Base-by-base conservation (phyloP, 345 rosid species). In the Gossypium thurberi region DNA sequence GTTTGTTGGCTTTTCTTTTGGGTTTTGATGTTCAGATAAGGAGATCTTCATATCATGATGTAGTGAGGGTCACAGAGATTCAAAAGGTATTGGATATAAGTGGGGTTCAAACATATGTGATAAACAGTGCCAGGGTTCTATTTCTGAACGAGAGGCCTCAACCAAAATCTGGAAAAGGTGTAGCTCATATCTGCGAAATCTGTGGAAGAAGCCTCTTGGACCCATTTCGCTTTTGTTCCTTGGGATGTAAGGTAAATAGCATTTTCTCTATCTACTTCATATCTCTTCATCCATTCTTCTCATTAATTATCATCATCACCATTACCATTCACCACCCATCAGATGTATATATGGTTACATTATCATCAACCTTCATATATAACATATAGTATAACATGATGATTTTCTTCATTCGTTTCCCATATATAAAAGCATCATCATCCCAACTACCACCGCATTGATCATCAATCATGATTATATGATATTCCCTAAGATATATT, bases 41-140 rank as follows among this genome's bases (percentile, higher is more conserved):
- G 82, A 75, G 96, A 81, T 93, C 97, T 0, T 93, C 98, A 18
- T 93, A 91, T 73, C 98, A 91, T 69, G 91, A 93, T 81, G 98
- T 91, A 40, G 98, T 93, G 72, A 86, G 98, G 74, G 91, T 87
- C 7, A 61, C 89, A 14, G 98, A 93, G 85, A 90, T 93, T 71
- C 92, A 91, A 68, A 87, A 82, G 56, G 84, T 77, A 13, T 48
- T 93, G 81, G 94, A 93, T 84, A 85, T 91, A 73, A 83, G 86
- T 67, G 98, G 88, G 73, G 89, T 93, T 2, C 98, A 93, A 67
- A 93, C 98, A 3, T 93, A 93, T 79, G 97, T 93, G 53, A 93
- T 93, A 65, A 93, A 93, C 81, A 90, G 91, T 65, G 98, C 97
- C 14, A 83, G 91, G 44, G 97, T 93, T 43, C 64, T 91, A 71